Evolutionary conservation across 805 yeast species (phyloP).

Genomic region (Nakazawaea wyomingensis): DNA sequence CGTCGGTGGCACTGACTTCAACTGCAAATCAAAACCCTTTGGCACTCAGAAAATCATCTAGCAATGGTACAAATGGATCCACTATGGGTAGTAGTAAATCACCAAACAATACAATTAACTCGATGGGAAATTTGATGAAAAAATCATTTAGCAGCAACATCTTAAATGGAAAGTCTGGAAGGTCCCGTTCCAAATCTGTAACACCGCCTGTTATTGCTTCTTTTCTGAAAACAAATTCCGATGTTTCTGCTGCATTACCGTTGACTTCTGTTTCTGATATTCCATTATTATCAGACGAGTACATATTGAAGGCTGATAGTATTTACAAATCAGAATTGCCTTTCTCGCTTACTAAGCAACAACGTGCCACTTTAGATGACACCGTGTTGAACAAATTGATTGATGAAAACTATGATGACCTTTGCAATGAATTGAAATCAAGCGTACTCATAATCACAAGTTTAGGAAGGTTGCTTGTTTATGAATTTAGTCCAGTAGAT

Average conservation of each 20-base stretch:
- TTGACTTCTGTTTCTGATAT: slow-evolving; percentile 13
- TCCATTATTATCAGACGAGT: slow-evolving; percentile 23
- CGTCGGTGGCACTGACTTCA: neutral
- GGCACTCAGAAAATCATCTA: neutral
- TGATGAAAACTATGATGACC: slow-evolving; percentile 23
- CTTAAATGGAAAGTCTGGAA: neutral
- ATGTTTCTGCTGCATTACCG: slow-evolving; percentile 12
- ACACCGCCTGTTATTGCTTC: slow-evolving; percentile 2
- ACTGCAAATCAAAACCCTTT: neutral
- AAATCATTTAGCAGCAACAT: slow-evolving; percentile 7
- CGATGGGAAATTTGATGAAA: slow-evolving; percentile 8
- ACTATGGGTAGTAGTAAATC: neutral
- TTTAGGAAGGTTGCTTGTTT: slow-evolving; percentile 29
- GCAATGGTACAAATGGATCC: neutral
- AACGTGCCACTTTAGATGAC: slow-evolving; percentile 21
- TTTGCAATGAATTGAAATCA: slow-evolving; percentile 26
- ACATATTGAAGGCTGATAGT: slow-evolving; percentile 27
- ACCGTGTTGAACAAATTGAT: slow-evolving; percentile 24
- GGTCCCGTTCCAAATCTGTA: slow-evolving; percentile 1
- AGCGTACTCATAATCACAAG: slow-evolving; percentile 31
- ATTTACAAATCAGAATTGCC: slow-evolving; percentile 28
- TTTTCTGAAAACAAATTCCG: slow-evolving; percentile 3
- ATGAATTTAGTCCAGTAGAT: slow-evolving; percentile 21
- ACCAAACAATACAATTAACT: neutral
- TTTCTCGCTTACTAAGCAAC: slow-evolving; percentile 16